Conservation (phyloP, 164 flowering plant species). For the Brasenia schreberi region DNA sequence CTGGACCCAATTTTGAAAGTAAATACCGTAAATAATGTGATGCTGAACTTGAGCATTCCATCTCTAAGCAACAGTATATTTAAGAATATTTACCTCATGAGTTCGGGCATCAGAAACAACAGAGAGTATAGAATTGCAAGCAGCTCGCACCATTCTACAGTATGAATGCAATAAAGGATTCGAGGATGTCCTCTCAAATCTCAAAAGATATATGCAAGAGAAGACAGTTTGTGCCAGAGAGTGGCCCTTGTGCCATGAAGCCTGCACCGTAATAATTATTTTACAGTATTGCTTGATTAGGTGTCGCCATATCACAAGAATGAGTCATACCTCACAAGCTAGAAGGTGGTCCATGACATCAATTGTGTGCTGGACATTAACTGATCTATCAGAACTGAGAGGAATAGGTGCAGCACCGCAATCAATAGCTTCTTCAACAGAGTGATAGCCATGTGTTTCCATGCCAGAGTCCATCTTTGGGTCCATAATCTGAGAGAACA, state of each 20-base stretch:
- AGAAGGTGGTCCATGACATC: constrained; percentile 95
- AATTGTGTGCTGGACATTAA: constrained; percentile 54
- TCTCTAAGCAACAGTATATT: no score
- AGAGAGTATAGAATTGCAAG: constrained; percentile 74
- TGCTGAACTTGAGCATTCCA: no score
- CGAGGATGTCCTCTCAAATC: constrained; percentile 72
- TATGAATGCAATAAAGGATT: constrained; percentile 76
- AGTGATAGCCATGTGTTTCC: constrained; percentile 49
- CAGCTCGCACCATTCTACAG: constrained; percentile 74
- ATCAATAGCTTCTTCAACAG: constrained; percentile 93
- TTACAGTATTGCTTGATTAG: not conserved
- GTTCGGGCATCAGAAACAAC: constrained; percentile 88
- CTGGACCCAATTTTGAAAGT: not conserved
- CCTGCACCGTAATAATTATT: constrained; percentile 31
- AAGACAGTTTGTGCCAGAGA: constrained; percentile 89
- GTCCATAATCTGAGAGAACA: constrained; percentile 74
- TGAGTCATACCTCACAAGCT: constrained; percentile 68
- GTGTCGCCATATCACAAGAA: constrained; percentile 1
- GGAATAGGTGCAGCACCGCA: constrained; percentile 94
- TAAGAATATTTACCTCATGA: constrained; percentile 64
- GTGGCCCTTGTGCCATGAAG: constrained; percentile 98
- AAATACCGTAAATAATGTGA: not conserved
- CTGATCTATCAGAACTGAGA: constrained; percentile 47
- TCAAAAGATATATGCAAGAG: constrained; percentile 85
- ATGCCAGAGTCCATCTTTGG: constrained; percentile 99